Percentiles rank a stretch among this genome's conserved stretches.
These are phyloP conservation scores for Lycium ferocissimum DNA, from an alignment of 257 asterid species.

Conservation along the genomic window DNA sequence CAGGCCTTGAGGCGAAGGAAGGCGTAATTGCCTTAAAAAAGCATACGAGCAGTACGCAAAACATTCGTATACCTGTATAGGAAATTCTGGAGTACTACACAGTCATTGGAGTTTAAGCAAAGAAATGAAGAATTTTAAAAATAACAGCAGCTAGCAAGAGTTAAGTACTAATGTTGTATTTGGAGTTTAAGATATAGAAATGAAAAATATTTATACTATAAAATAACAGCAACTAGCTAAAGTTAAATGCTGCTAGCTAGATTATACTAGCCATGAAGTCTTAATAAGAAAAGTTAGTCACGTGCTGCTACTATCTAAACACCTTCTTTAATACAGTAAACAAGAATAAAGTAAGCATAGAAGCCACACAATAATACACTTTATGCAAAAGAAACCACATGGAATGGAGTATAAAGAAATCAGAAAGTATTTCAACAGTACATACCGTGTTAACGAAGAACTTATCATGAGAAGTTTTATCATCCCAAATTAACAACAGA, in stretches of 20 bases:
- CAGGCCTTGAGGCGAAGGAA: not conserved
- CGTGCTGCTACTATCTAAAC: not conserved
- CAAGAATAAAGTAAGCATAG: not conserved
- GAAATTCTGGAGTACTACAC: not conserved
- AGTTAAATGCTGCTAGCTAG: slow-evolving; percentile 25
- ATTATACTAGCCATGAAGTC: not conserved
- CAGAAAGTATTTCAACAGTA: not conserved
- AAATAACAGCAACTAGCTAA: not conserved
- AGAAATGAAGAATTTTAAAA: not conserved
- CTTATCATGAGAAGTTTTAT: slow-evolving; percentile 82
- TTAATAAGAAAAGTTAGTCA: not conserved
- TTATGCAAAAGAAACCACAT: slow-evolving; percentile 14
- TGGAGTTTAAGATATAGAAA: not conserved
- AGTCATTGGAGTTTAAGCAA: not conserved
- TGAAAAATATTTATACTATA: not conserved
- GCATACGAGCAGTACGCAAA: not conserved
- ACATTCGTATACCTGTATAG: not conserved
- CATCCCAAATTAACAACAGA: slow-evolving; percentile 88
- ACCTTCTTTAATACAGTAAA: not conserved
- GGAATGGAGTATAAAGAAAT: not conserved
- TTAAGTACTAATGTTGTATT: not conserved
- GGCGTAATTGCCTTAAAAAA: not conserved
- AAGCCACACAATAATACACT: not conserved
- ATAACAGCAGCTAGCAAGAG: not conserved
- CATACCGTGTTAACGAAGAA: slow-evolving; percentile 75